phyloP scores from a whole-genome alignment of 441 rosid genomes.

The Gossypium lobatum region DNA sequence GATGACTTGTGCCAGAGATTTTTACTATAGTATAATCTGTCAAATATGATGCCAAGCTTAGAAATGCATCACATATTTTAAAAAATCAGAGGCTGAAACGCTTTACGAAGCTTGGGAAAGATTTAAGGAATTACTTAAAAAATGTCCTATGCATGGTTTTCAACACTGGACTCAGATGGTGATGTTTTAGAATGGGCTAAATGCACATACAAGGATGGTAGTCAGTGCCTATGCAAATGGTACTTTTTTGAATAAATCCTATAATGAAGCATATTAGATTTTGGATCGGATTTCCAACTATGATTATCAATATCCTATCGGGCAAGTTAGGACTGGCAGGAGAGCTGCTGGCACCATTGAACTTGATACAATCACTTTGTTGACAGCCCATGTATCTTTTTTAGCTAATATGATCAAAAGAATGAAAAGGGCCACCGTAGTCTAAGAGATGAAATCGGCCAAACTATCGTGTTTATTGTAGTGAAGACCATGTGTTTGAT shows the following conservation, averaged over 20 bases:
- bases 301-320: not conserved
- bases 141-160: not conserved
- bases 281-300: not conserved
- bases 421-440: not conserved
- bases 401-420: not conserved
- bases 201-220: not conserved
- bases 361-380: not conserved
- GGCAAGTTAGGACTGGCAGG: not conserved
- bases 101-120: not conserved
- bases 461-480: not conserved
- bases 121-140: no score
- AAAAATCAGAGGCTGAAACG: not conserved
- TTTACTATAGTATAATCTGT: not conserved
- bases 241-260: not conserved
- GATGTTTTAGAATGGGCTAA: not conserved
- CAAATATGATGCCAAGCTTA: not conserved
- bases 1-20: not conserved
- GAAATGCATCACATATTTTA: not conserved
- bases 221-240: not conserved
- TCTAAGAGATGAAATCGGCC: not conserved
- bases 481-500: not conserved
- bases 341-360: not conserved
- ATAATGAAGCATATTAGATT: not conserved
- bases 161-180: not conserved
- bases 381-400: not conserved